Base-by-base conservation (phyloP, 345 rosid genomes). In the Gossypium thurberi region DNA sequence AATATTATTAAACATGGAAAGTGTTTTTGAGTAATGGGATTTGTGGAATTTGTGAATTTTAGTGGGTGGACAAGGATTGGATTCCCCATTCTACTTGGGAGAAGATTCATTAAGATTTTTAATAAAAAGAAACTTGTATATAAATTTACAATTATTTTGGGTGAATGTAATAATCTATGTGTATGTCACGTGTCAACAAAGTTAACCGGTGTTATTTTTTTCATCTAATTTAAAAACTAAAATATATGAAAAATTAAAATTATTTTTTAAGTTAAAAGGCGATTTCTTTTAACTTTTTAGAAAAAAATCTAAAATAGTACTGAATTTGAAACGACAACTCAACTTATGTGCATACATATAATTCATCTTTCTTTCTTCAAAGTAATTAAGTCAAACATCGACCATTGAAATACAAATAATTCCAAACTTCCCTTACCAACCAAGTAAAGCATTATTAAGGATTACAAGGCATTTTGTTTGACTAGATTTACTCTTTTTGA, bases 41-140 rank as follows among this genome's bases (percentile, higher is more conserved):
- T 4, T 47, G 40, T 66, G 40, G 37, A 48, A 23, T 66, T 33
- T 66, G 56, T 47, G 55, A 47, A 66, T 66, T 48, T 46, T 66
- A 46, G 40, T 23, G 56, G 56, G 3, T 5, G 43, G 57, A 15
- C 21, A 14, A 48, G 21, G 58, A n/a, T 20, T 47, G 18, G 75
- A 47, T 72, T 72, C 75, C 75, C 71, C 59, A 72, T 48, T 72
- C 47, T 25, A 55, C 23, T 72, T n/a, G 10, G 13, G 17, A 12
- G 15, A 70, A 71, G 55, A 57, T 43, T 65, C 52, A 20, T 42
- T 43, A 7, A 57, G 43, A 58, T 40, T 1, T 51, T 15, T 14
- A 13, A 17, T 7, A 1, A 15, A 10, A 51, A 28, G 15, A 13
- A 62, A 3, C 0, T 47, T 47, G 14, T 10, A 47, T 4, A 11